These are phyloP conservation scores for Sporothrix globosa DNA, from an alignment of 2,329 filamentous ascomycete genomes.

Conservation along the genomic window DNA sequence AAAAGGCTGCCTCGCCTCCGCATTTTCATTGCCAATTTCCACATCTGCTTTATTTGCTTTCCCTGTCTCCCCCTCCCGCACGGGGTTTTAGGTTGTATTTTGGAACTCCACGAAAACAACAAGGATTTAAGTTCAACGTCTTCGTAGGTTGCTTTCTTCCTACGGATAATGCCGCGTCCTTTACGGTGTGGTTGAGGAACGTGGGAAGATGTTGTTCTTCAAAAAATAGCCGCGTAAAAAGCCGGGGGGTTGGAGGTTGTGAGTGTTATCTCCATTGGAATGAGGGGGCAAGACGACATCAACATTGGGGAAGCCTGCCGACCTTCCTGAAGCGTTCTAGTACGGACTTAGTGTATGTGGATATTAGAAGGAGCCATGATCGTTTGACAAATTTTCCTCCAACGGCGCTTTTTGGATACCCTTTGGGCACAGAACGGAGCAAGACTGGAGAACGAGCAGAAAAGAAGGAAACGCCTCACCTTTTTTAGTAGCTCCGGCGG, in stretches of 20 bases:
- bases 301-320: background rate
- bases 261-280: too few species aligned
- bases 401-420: background rate
- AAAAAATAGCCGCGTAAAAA: background rate
- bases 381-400: background rate
- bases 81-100: too few species aligned
- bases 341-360: background rate
- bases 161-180: conserved; percentile 5
- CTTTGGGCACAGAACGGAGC: too few species aligned
- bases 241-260: background rate
- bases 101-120: background rate
- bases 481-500: background rate
- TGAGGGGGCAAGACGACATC: background rate
- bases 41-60: background rate
- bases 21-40: background rate
- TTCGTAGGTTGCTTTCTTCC: background rate
- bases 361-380: background rate
- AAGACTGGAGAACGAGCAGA: background rate
- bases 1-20: background rate
- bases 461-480: too few species aligned
- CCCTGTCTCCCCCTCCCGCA: background rate
- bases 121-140: background rate
- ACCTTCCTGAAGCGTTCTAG: conserved; percentile 23
- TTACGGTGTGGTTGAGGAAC: background rate
- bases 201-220: background rate